Conservation (phyloP, 495 filamentous ascomycete genomes). For the Rusavskia elegans region DNA sequence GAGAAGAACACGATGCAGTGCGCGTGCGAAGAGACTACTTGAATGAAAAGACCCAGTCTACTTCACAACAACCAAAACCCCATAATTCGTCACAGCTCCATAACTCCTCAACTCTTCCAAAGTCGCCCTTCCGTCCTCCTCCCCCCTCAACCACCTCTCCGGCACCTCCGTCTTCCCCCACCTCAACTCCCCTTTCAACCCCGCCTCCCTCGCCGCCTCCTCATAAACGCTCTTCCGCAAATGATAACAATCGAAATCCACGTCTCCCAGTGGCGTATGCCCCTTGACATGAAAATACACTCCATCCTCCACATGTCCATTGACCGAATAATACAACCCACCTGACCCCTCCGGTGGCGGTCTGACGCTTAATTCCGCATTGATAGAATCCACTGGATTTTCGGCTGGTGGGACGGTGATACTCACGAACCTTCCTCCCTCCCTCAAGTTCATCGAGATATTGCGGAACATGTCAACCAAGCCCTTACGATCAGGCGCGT, state of each 20-base stretch:
- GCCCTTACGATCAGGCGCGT: constrained; percentile 14
- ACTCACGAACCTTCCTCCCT: constrained; percentile 19
- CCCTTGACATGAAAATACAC: background rate
- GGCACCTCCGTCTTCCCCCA: constrained; percentile 8
- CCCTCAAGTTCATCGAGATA: constrained; percentile 18
- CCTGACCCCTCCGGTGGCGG: background rate
- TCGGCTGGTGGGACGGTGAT: constrained; percentile 14
- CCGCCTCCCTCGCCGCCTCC: constrained; percentile 8
- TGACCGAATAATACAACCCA: background rate
- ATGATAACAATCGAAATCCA: constrained; percentile 10
- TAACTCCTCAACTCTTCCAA: constrained; percentile 11
- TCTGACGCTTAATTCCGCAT: background rate
- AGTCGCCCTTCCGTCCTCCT: constrained; percentile 5
- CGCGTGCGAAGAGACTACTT: too few species aligned
- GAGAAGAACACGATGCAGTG: too few species aligned
- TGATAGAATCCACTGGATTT: constrained; percentile 2
- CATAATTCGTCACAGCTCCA: constrained; percentile 6
- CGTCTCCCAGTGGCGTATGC: background rate
- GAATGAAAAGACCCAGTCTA: background rate
- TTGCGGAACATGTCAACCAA: constrained; percentile 20
- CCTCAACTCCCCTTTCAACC: constrained; percentile 3
- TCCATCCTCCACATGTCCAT: constrained; percentile 8
- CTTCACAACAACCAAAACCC: constrained; percentile 9
- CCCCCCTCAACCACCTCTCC: constrained; percentile 7
- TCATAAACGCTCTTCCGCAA: constrained; percentile 10